phyloP scores from a whole-genome alignment of 169 alveolate species.

The Prorocentrum cordatum region DNA sequence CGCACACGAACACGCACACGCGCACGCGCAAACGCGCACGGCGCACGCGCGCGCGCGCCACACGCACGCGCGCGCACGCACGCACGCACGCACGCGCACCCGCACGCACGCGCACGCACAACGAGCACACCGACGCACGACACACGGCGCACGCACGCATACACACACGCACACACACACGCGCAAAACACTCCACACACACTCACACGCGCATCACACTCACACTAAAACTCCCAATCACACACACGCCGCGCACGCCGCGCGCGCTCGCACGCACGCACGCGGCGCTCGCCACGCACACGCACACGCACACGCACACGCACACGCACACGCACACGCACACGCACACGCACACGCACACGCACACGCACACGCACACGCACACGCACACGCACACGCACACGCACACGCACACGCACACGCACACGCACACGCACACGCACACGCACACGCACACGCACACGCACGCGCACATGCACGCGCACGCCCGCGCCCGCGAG shows the following conservation, averaged over 20 bases:
- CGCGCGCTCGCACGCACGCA: neutral
- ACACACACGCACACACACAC: neutral
- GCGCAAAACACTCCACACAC: neutral
- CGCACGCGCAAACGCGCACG: neutral
- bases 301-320: neutral
- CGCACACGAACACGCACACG: neutral
- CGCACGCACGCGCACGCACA: too few relatives aligned
- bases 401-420: constrained; percentile 7
- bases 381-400: constrained; percentile 7
- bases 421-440: constrained; percentile 1
- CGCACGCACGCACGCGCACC: too few relatives aligned
- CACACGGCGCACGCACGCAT: neutral
- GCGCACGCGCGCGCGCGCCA: too few relatives aligned
- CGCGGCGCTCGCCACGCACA: too few relatives aligned
- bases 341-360: constrained; percentile 7
- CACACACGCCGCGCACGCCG: neutral
- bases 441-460: neutral
- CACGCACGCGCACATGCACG: neutral
- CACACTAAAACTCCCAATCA: neutral
- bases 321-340: constrained; percentile 2
- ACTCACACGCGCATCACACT: neutral
- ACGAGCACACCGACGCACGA: too few relatives aligned
- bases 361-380: constrained; percentile 5
- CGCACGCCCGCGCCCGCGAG: too few relatives aligned
- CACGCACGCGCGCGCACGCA: neutral